These are phyloP conservation scores for Periconia digitata DNA, from an alignment of 2,329 filamentous ascomycete species.

Conservation along the genomic window DNA sequence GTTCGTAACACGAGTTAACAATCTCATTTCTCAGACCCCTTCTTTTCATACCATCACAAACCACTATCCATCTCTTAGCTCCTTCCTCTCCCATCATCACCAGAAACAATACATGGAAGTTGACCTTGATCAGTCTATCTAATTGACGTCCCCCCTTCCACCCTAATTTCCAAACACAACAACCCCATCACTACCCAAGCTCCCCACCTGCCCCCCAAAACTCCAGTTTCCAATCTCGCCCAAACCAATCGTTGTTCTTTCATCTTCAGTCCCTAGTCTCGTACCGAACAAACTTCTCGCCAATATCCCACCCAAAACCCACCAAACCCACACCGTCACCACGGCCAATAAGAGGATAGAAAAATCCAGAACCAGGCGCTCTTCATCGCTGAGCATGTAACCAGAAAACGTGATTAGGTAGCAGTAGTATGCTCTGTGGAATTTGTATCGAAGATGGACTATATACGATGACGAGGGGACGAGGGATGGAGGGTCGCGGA, in stretches of 20 bases:
- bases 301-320: neutral
- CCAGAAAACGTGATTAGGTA: slow-evolving; percentile 7
- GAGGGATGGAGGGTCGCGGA: neutral
- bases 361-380: slow-evolving; percentile 7
- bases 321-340: neutral
- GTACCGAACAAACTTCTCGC: neutral
- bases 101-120: no score
- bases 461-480: neutral
- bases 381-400: slow-evolving; percentile 6
- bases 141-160: no score
- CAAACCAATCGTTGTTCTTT: neutral
- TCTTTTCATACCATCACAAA: no score
- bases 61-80: no score
- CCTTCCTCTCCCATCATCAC: no score
- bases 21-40: no score
- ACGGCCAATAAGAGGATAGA: slow-evolving; percentile 1
- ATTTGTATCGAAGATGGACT: neutral
- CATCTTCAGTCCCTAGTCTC: neutral
- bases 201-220: neutral
- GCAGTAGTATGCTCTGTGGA: slow-evolving; percentile 8
- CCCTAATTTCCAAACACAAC: slow-evolving; percentile 1
- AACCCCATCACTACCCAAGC: slow-evolving; percentile 1
- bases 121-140: no score
- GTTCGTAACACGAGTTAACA: no score
- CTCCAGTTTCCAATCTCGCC: neutral